These are phyloP conservation scores for Dryas octopetala DNA, from an alignment of 306 rosid genomes.

Conservation along the genomic window DNA sequence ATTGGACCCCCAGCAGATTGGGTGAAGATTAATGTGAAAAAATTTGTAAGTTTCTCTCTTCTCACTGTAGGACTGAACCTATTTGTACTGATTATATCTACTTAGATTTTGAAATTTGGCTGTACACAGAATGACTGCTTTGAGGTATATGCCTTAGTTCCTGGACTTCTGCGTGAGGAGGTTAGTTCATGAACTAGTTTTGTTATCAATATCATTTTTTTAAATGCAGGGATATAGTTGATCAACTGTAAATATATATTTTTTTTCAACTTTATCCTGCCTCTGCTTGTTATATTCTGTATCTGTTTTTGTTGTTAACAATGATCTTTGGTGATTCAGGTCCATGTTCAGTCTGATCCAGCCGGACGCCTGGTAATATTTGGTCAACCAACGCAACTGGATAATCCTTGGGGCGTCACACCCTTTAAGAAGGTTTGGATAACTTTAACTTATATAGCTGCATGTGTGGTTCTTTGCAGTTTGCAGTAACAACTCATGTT, in stretches of 20 bases:
- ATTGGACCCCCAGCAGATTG: constrained; percentile 79
- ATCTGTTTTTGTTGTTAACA: not conserved
- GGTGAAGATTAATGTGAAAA: constrained; percentile 78
- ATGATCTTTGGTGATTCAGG: constrained; percentile 36
- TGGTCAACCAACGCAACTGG: constrained; percentile 65
- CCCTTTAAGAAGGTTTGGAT: constrained; percentile 60
- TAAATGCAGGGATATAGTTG: not conserved
- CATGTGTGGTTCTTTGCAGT: constrained; percentile 6
- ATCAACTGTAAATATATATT: not conserved
- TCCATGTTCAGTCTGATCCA: constrained; percentile 80
- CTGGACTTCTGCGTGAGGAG: constrained; percentile 84
- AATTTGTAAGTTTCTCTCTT: constrained; percentile 49
- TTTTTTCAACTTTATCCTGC: not conserved
- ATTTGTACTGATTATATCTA: not conserved
- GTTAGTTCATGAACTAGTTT: constrained; percentile 26
- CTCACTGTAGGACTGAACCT: not conserved
- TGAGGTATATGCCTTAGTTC: constrained; percentile 74
- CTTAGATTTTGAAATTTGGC: not conserved
- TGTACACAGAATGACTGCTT: constrained; percentile 60
- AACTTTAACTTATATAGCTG: not conserved
- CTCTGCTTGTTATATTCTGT: not conserved
- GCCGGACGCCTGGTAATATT: constrained; percentile 68
- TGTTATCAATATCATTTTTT: not conserved
- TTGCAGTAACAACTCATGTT: not conserved
- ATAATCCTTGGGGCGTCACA: constrained; percentile 80